These are phyloP conservation scores for Conoideocrella luteorostrata DNA, from an alignment of 2,329 filamentous ascomycete species.

Conservation along the genomic window DNA sequence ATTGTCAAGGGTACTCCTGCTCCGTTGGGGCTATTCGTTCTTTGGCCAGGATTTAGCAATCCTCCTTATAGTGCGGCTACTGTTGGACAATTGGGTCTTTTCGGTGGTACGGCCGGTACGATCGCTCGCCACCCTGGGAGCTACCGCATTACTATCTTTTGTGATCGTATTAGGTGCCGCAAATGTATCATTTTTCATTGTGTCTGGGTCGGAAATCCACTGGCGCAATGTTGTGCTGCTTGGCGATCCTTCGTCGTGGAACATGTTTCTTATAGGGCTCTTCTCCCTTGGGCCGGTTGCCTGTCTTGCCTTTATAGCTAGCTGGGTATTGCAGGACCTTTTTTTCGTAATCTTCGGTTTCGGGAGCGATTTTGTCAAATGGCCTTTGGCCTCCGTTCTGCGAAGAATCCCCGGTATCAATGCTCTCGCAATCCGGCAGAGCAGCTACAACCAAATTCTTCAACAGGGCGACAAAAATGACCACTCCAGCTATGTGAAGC, in stretches of 20 bases:
- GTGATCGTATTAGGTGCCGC: constrained; percentile 18
- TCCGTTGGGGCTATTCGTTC: constrained; percentile 26
- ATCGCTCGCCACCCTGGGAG: constrained; percentile 7
- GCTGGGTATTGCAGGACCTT: constrained; percentile 20
- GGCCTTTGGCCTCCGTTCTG: constrained; percentile 14
- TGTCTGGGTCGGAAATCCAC: constrained; percentile 27
- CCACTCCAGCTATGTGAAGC: constrained; percentile 8
- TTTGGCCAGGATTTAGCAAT: constrained; percentile 25
- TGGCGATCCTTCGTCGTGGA: constrained; percentile 22
- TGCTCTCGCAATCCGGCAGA: not conserved
- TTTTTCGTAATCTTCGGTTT: constrained; percentile 15
- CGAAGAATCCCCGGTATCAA: constrained; percentile 4
- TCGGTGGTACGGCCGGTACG: constrained; percentile 9
- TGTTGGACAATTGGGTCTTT: constrained; percentile 19
- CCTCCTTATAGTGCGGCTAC: constrained; percentile 21
- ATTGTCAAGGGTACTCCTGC: constrained; percentile 18
- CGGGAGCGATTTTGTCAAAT: constrained; percentile 19
- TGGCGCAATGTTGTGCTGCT: constrained; percentile 27
- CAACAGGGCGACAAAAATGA: constrained; percentile 19
- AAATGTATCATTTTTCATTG: constrained; percentile 20
- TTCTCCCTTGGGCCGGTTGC: constrained; percentile 19
- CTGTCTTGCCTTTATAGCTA: constrained; percentile 10
- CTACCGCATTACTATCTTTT: constrained; percentile 13
- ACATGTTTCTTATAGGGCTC: constrained; percentile 24
- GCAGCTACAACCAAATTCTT: constrained; percentile 16